These are phyloP conservation scores for Beauveria rudraprayagi DNA, from an alignment of 2,329 filamentous ascomycete species.

Conservation along the genomic window DNA sequence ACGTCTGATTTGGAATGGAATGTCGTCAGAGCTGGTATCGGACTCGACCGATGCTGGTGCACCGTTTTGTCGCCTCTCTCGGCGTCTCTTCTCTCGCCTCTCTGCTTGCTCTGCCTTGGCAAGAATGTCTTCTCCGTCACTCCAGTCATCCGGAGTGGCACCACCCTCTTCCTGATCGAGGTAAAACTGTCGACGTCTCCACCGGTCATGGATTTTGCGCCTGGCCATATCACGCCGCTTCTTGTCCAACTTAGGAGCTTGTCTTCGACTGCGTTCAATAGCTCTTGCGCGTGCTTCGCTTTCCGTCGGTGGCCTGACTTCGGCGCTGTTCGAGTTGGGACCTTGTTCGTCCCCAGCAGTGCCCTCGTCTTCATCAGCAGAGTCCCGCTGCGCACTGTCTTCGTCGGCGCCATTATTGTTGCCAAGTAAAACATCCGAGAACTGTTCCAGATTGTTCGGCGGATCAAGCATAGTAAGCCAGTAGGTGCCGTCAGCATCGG, in stretches of 20 bases:
- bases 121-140: conserved; percentile 50
- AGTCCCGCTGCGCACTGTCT: conserved; percentile 19
- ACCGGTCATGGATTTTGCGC: conserved; percentile 57
- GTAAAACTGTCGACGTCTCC: conserved; percentile 72
- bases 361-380: conserved; percentile 17
- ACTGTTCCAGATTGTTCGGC: conserved; percentile 34
- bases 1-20: conserved; percentile 56
- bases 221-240: conserved; percentile 37
- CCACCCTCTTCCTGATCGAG: conserved; percentile 78
- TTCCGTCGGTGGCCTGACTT: conserved; percentile 28
- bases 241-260: conserved; percentile 31
- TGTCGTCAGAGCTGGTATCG: conserved; percentile 1
- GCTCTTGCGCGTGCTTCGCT: conserved; percentile 33
- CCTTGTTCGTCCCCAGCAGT: conserved; percentile 1
- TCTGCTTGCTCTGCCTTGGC: conserved; percentile 20
- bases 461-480: conserved; percentile 38
- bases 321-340: conserved; percentile 18
- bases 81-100: neutral
- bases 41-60: neutral
- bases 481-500: conserved; percentile 31
- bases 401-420: conserved; percentile 20
- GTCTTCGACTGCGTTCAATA: conserved; percentile 27
- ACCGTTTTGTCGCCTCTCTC: neutral
- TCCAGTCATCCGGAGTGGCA: conserved; percentile 54
- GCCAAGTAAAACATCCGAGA: conserved; percentile 32